These are phyloP conservation scores for Lodderomyces theae DNA, from an alignment of 1,139 yeast genomes.

Conservation along the genomic window DNA sequence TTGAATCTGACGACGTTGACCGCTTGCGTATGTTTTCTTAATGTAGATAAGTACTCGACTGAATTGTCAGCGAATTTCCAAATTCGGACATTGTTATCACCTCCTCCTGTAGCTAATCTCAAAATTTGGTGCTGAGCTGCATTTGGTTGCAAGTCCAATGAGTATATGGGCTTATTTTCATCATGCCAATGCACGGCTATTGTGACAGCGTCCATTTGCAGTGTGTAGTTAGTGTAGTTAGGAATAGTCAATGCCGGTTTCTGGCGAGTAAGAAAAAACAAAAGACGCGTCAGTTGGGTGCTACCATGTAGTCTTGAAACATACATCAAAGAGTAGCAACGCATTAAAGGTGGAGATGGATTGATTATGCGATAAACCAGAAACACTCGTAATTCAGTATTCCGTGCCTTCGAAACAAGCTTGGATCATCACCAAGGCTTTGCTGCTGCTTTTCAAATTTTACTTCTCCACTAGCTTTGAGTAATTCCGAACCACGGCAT, in stretches of 20 bases:
- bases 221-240: not conserved
- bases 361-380: too few species aligned
- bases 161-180: slow-evolving; percentile 77
- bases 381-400: too few species aligned
- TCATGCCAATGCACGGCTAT: slow-evolving; percentile 81
- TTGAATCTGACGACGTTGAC: slow-evolving; percentile 87
- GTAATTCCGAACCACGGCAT: slow-evolving; percentile 1
- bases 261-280: not conserved
- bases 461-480: not conserved
- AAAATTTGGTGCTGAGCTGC: not conserved
- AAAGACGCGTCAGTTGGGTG: not conserved
- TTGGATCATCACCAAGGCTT: too few species aligned
- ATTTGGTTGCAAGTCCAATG: slow-evolving; percentile 72
- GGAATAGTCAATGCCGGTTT: not conserved
- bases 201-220: slow-evolving; percentile 54
- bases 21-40: slow-evolving; percentile 88
- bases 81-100: slow-evolving; percentile 82
- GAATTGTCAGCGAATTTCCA: slow-evolving; percentile 36
- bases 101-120: slow-evolving; percentile 87
- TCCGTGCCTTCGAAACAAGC: too few species aligned
- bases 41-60: slow-evolving; percentile 68
- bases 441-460: not conserved
- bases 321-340: too few species aligned
- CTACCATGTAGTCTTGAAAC: too few species aligned
- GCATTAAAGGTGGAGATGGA: too few species aligned